Base-by-base conservation (phyloP, 257 asterid species). In the Petunia secreta region DNA sequence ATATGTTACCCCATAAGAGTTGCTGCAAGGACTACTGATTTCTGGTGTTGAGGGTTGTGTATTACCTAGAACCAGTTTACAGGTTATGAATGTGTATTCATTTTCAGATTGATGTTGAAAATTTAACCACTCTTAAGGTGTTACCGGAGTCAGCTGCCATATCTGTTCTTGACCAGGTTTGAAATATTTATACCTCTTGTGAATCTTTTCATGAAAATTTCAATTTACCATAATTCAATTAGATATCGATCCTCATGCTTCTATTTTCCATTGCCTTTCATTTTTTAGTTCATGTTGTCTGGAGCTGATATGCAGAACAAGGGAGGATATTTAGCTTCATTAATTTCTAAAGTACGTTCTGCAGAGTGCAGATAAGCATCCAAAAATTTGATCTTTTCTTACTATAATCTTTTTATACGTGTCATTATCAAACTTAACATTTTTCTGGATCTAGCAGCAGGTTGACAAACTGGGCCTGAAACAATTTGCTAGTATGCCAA, bases 91-190 rank as follows among this genome's bases (percentile, higher is more conserved):
- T 63, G 48, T 48, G 75, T 60, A 39, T 36, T 64, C 46, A 37
- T 79, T 83, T 88, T 80, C 98, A 95, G 99, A 89, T 95, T 75
- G 93, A 92, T 78, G 83, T 91, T 79, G 87, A 81, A 60, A 87
- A 87, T 87, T 82, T 95, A 79, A 78, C 86, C 82, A 77, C 83
- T 84, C 97, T 95, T 81, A 90, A 85, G 89, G 92, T 91, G 81
- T 81, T 95, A 82, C 95, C 98, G 0, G 95, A 90, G 80, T 85
- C 94, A 54, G 79, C 79, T 77, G 97, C 95, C 66, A 89, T 93
- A 84, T 87, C 95, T 77, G 88, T 93, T 83, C 99, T 95, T 79
- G 99, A 95, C 87, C 99, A 95, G 99, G 99, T 95, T 71, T 75
- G 79, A 34, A n/a, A 80, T 50, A 59, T 44, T 63, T 79, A 16